Evolutionary conservation across 2,329 filamentous ascomycete genomes (phyloP).

Genomic region (Alternaria rosae): DNA sequence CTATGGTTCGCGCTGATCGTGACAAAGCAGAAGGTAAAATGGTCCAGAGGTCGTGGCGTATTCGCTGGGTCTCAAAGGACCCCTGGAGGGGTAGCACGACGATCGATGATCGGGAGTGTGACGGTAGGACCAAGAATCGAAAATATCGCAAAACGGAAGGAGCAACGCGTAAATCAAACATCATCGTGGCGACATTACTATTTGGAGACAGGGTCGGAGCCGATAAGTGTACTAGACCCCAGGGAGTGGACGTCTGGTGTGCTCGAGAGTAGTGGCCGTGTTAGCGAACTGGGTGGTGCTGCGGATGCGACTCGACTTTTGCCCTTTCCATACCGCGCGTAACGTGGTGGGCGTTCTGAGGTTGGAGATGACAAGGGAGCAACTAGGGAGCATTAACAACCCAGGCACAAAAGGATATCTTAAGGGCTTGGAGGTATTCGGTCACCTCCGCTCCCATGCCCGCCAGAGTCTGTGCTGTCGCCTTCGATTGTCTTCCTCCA

Average conservation of each 20-base stretch:
- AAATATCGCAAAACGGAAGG: slow-evolving; percentile 24
- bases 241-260: slow-evolving; percentile 31
- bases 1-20: slow-evolving; percentile 18
- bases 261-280: slow-evolving; percentile 27
- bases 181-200: slow-evolving; percentile 46
- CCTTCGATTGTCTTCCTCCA: slow-evolving; percentile 97
- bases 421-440: slow-evolving; percentile 42
- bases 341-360: slow-evolving; percentile 17
- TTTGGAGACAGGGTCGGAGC: slow-evolving; percentile 33
- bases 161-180: slow-evolving; percentile 34
- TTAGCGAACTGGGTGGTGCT: slow-evolving; percentile 9
- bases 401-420: slow-evolving; percentile 13
- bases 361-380: slow-evolving; percentile 28
- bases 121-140: slow-evolving; percentile 31
- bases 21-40: not conserved
- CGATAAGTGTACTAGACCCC: slow-evolving; percentile 42
- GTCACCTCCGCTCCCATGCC: slow-evolving; percentile 45
- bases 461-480: slow-evolving; percentile 59
- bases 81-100: slow-evolving; percentile 19
- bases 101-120: slow-evolving; percentile 3
- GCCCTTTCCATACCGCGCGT: slow-evolving; percentile 1
- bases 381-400: slow-evolving; percentile 39
- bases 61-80: not conserved
- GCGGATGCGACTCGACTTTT: slow-evolving; percentile 14
- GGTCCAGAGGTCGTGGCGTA: not conserved